Percentiles rank a stretch among this genome's conserved stretches.
Evolutionary conservation across 306 rosid species (phyloP).

Genomic region (Medicago truncatula): DNA sequence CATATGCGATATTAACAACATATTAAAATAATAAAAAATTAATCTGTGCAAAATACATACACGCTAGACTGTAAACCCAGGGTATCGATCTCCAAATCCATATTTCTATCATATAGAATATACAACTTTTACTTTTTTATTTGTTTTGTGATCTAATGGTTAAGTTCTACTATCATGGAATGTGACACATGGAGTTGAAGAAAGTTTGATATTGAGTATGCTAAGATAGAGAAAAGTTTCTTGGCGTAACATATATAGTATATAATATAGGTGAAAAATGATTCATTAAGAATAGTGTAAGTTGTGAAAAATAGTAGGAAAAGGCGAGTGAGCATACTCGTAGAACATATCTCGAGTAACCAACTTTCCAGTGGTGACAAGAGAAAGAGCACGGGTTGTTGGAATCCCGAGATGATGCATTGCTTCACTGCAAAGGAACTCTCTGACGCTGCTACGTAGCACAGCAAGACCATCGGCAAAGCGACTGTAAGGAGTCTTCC

Average conservation of each 20-base stretch:
- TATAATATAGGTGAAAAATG: conserved; percentile 16
- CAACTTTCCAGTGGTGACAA: conserved; percentile 82
- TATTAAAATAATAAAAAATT: conserved; percentile 34
- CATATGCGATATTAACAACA: conserved; percentile 39
- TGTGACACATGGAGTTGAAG: background rate
- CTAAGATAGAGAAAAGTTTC: background rate
- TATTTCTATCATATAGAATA: conserved; percentile 9
- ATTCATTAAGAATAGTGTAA: background rate
- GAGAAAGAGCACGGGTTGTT: conserved; percentile 93
- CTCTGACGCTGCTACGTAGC: conserved; percentile 95
- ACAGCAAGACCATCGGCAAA: conserved; percentile 98
- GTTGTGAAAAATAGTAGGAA: conserved; percentile 4
- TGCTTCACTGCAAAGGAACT: conserved; percentile 99
- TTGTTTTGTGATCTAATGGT: background rate
- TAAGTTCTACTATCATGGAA: conserved; percentile 16
- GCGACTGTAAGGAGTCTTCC: conserved; percentile 97
- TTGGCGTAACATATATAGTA: background rate
- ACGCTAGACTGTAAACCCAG: conserved; percentile 1
- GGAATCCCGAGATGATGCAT: conserved; percentile 96
- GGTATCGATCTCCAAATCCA: conserved; percentile 25
- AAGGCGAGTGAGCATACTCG: conserved; percentile 63
- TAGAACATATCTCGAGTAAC: conserved; percentile 96
- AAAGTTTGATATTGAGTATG: conserved; percentile 24
- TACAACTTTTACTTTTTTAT: background rate
- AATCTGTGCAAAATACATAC: background rate